A percentile compares a stretch with the other conserved stretches of the same genome.
Evolutionary conservation across 208 protist genomes (phyloP).

Genomic region (Crithidia mellificae): DNA sequence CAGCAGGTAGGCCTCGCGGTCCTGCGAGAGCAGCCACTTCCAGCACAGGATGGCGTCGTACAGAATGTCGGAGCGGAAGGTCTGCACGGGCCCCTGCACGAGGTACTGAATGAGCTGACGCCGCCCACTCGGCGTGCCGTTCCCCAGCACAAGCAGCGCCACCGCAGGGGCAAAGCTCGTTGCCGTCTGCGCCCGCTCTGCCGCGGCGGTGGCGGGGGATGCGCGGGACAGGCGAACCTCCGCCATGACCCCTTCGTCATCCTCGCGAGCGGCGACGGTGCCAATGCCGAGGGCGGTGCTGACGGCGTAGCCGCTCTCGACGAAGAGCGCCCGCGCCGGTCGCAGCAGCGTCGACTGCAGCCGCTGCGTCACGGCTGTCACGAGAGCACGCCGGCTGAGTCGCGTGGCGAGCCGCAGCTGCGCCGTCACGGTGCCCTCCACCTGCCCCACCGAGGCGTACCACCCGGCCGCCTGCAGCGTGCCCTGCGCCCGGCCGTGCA

Average conservation of each 20-base stretch:
- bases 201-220: neutral
- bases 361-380: conserved; percentile 17
- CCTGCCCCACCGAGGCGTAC: conserved; percentile 28
- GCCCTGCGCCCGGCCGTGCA: conserved; percentile 62
- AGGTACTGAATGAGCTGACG: conserved; percentile 62
- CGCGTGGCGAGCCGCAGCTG: conserved; percentile 40
- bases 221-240: conserved; percentile 10
- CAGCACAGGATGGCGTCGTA: conserved; percentile 61
- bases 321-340: conserved; percentile 24
- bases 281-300: neutral
- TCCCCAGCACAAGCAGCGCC: conserved; percentile 46
- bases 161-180: conserved; percentile 46
- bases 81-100: conserved; percentile 65
- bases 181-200: conserved; percentile 33
- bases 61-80: conserved; percentile 58
- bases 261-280: neutral
- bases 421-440: conserved; percentile 42
- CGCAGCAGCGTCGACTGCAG: conserved; percentile 26
- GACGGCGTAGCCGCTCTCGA: conserved; percentile 20
- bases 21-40: conserved; percentile 70
- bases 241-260: conserved; percentile 3
- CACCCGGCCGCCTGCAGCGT: conserved; percentile 52
- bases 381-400: conserved; percentile 23
- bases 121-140: conserved; percentile 30
- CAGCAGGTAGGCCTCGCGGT: conserved; percentile 49